A percentile compares a stretch with the other conserved stretches of the same genome.
phyloP scores from a whole-genome alignment of 495 filamentous ascomycete species.

The Podospora pseudopauciseta region DNA sequence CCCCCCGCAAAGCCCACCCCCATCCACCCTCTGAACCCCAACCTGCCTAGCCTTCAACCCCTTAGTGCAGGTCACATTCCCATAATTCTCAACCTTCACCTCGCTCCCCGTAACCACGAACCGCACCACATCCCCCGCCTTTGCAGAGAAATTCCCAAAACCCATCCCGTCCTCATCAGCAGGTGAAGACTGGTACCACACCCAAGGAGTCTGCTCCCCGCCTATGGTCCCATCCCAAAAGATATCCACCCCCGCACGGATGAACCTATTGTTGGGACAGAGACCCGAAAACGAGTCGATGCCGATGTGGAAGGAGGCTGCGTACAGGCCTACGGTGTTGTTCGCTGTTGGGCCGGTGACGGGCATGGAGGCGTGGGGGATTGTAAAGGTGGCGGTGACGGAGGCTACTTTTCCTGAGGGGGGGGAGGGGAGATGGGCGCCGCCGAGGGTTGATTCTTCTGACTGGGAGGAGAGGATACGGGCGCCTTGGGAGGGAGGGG shows the following conservation, averaged over 20 bases:
- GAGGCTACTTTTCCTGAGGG: not conserved
- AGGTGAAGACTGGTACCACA: constrained; percentile 23
- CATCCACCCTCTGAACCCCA: not conserved
- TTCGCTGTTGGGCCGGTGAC: constrained; percentile 23
- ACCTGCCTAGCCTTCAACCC: not conserved
- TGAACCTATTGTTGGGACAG: not conserved
- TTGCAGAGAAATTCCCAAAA: constrained; percentile 19
- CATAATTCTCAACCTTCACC: constrained; percentile 27
- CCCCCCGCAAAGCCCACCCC: constrained; percentile 13
- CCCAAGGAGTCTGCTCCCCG: constrained; percentile 17
- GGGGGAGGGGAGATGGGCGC: constrained; percentile 6
- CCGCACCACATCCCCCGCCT: constrained; percentile 21
- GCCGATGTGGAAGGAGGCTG: constrained; percentile 29
- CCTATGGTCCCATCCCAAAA: constrained; percentile 25
- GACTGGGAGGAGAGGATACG: not conserved
- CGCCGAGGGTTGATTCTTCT: constrained; percentile 21
- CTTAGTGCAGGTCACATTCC: constrained; percentile 6
- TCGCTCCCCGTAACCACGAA: constrained; percentile 4
- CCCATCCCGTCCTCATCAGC: constrained; percentile 1
- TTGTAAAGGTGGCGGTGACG: constrained; percentile 17
- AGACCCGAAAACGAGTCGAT: constrained; percentile 17
- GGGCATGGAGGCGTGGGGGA: constrained; percentile 23
- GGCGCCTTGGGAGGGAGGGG: not conserved
- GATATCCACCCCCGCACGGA: constrained; percentile 31
- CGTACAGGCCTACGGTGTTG: constrained; percentile 22